Evolutionary conservation across 2,329 filamentous ascomycete genomes (phyloP).

Genomic region (Colletotrichum simmondsii): DNA sequence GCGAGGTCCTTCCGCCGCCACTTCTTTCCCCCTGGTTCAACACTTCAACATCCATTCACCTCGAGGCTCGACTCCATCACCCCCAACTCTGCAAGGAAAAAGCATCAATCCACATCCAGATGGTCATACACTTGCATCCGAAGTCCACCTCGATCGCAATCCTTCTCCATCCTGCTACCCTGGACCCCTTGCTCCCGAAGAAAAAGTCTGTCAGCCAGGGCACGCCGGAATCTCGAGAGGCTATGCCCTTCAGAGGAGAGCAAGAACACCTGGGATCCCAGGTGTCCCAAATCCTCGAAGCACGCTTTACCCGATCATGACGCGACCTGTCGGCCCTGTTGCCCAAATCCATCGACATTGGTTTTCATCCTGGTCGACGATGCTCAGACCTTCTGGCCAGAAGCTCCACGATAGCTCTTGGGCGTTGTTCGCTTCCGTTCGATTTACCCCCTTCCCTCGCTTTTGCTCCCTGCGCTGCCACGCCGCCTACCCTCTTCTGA

Average conservation of each 20-base stretch:
- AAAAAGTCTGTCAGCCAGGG: slow-evolving; percentile 13
- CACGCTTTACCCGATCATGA: slow-evolving; percentile 19
- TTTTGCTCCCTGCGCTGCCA: neutral
- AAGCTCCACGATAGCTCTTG: slow-evolving; percentile 18
- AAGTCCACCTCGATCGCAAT: neutral
- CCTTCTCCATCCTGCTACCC: neutral
- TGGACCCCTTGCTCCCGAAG: neutral
- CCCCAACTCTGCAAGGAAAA: slow-evolving; percentile 10
- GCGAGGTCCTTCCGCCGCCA: neutral
- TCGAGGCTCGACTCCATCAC: neutral
- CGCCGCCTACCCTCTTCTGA: neutral
- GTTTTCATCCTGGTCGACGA: neutral
- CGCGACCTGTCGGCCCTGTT: slow-evolving; percentile 8
- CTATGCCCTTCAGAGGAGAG: slow-evolving; percentile 1
- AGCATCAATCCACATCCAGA: neutral
- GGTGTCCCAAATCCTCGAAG: neutral
- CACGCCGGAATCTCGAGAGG: slow-evolving; percentile 2
- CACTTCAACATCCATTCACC: slow-evolving; percentile 6
- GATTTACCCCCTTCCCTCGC: neutral
- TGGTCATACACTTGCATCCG: neutral
- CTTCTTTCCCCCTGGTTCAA: neutral
- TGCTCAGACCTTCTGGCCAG: slow-evolving; percentile 24
- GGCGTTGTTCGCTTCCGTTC: neutral
- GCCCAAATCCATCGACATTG: slow-evolving; percentile 16
- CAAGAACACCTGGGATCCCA: neutral